These are phyloP conservation scores for Magnolia kwangsiensis DNA, from an alignment of 164 flowering plant species.

Conservation along the genomic window DNA sequence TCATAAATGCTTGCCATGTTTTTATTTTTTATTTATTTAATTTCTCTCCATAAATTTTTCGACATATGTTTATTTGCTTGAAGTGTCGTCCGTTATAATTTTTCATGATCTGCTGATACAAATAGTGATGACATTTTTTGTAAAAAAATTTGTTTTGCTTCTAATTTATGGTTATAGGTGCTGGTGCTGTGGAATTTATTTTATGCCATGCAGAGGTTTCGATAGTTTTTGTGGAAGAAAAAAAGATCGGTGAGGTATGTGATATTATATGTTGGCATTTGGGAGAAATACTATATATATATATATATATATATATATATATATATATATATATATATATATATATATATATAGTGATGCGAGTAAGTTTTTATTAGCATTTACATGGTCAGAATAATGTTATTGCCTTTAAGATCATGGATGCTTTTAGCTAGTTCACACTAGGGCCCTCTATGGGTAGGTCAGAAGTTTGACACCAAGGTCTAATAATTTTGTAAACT, in stretches of 20 bases:
- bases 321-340: too few relatives aligned
- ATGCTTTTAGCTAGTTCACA: not conserved
- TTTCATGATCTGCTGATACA: not conserved
- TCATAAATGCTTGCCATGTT: too few relatives aligned
- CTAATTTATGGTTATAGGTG: slow-evolving; percentile 47
- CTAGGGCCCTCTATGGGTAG: not conserved
- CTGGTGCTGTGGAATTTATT: slow-evolving; percentile 93
- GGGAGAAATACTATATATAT: not conserved
- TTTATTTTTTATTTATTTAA: too few relatives aligned
- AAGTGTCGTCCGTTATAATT: not conserved
- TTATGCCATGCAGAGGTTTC: slow-evolving; percentile 86
- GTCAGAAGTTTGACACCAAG: not conserved
- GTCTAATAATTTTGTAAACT: too few relatives aligned
- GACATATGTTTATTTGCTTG: not conserved
- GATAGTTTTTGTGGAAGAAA: slow-evolving; percentile 79
- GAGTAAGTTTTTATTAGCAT: too few relatives aligned
- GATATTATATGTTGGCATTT: not conserved
- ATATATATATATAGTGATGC: too few relatives aligned
- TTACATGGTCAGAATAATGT: not conserved
- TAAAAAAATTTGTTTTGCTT: not conserved
- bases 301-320: too few relatives aligned
- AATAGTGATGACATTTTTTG: not conserved
- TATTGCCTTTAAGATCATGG: not conserved
- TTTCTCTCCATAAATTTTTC: not conserved
- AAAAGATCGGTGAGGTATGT: slow-evolving; percentile 77